Conservation (phyloP, 805 yeast species). For the Candida sonorensis region DNA sequence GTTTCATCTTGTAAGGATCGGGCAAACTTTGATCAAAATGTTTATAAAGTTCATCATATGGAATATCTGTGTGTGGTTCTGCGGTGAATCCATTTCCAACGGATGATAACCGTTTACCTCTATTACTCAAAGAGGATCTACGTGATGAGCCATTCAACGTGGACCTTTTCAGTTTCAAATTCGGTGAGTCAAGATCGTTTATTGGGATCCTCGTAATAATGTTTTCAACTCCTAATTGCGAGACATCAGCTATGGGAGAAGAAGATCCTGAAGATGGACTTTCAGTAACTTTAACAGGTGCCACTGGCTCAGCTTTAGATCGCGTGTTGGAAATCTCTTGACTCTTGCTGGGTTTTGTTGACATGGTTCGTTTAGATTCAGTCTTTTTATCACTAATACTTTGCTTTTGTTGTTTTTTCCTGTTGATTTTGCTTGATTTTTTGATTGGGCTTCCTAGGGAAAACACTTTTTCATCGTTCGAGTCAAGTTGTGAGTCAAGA, state of each 20-base stretch:
- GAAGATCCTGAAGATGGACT: too few species aligned
- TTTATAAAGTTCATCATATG: slow-evolving; percentile 48
- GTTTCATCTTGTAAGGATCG: slow-evolving; percentile 69
- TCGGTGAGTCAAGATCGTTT: slow-evolving; percentile 1
- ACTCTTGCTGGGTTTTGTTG: too few species aligned
- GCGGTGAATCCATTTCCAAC: slow-evolving; percentile 68
- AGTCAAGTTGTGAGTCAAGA: slow-evolving; percentile 1
- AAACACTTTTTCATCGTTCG: slow-evolving; percentile 6
- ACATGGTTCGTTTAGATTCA: not conserved
- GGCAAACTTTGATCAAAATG: slow-evolving; percentile 56
- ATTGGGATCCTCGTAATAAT: slow-evolving; percentile 2
- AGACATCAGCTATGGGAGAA: slow-evolving; percentile 1
- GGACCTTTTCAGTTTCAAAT: not conserved
- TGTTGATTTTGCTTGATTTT: not conserved
- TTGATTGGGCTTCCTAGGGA: slow-evolving; percentile 5
- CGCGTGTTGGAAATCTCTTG: too few species aligned
- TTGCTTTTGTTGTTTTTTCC: slow-evolving; percentile 1
- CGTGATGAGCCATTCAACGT: slow-evolving; percentile 19
- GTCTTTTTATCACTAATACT: too few species aligned
- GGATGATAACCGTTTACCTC: slow-evolving; percentile 71
- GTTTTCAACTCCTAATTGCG: slow-evolving; percentile 1
- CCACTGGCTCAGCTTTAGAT: too few species aligned
- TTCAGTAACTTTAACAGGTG: too few species aligned
- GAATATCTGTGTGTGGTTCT: slow-evolving; percentile 58
- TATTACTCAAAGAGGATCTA: slow-evolving; percentile 43